A percentile compares a stretch with the other conserved stretches of the same genome.
Conservation (phyloP, 2,329 filamentous ascomycete species). For the Penicillium brevicompactum region DNA sequence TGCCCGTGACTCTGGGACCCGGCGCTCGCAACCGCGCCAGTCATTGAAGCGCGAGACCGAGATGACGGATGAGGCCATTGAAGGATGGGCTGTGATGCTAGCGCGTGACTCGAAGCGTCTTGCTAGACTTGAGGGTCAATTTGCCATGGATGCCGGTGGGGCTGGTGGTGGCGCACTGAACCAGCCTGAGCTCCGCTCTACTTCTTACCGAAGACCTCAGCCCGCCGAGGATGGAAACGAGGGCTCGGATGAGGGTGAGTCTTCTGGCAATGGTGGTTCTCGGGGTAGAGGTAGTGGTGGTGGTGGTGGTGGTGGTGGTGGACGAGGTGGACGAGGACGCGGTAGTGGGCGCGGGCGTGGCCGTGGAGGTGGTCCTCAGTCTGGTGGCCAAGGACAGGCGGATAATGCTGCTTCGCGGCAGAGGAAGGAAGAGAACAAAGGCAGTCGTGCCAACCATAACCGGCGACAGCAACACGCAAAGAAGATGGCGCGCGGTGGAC, state of each 20-base stretch:
- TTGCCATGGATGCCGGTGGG: conserved; percentile 63
- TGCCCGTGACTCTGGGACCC: conserved; percentile 68
- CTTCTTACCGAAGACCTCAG: conserved; percentile 59
- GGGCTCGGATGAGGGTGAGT: conserved; percentile 44
- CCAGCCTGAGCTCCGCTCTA: conserved; percentile 66
- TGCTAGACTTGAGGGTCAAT: conserved; percentile 70
- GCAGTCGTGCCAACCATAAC: conserved; percentile 82
- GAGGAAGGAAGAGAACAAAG: conserved; percentile 80
- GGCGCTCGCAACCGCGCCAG: conserved; percentile 63
- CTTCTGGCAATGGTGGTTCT: conserved; percentile 28
- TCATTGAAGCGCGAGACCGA: conserved; percentile 74
- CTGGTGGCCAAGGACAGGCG: conserved; percentile 62
- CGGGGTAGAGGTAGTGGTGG: conserved; percentile 39
- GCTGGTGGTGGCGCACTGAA: conserved; percentile 32
- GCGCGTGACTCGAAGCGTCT: conserved; percentile 69
- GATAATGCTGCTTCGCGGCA: conserved; percentile 71
- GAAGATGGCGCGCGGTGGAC: conserved; percentile 61
- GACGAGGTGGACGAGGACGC: conserved; percentile 51
- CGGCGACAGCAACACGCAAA: conserved; percentile 69
- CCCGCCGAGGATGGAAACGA: conserved; percentile 51
- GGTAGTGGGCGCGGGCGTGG: conserved; percentile 56
- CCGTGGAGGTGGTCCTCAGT: conserved; percentile 51
- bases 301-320: conserved; percentile 50
- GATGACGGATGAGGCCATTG: conserved; percentile 91
- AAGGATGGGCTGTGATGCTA: conserved; percentile 92